phyloP scores from a whole-genome alignment of 169 alveolate species.

The Babesia bovis region DNA sequence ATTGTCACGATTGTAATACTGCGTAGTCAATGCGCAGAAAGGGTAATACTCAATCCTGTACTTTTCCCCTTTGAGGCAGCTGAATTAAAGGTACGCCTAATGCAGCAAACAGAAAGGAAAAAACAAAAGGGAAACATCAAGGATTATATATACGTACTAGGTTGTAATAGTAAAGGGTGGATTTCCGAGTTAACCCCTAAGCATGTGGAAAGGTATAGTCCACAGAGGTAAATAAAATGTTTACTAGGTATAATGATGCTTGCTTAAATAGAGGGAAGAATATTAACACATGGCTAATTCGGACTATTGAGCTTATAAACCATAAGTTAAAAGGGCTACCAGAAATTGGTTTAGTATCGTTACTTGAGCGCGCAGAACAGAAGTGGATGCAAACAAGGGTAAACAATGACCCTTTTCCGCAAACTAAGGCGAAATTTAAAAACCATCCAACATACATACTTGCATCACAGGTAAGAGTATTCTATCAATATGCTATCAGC shows the following conservation, averaged over 20 bases:
- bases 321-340: background rate
- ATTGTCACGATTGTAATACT: slow-evolving; percentile 33
- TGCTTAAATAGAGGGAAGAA: slow-evolving; percentile 14
- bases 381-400: slow-evolving; percentile 28
- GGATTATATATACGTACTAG: slow-evolving; percentile 27
- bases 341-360: background rate
- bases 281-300: slow-evolving; percentile 24
- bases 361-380: slow-evolving; percentile 46
- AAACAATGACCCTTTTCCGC: slow-evolving; percentile 47
- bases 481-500: background rate
- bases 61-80: slow-evolving; percentile 55
- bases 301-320: slow-evolving; percentile 14
- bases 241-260: slow-evolving; percentile 15
- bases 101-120: slow-evolving; percentile 3
- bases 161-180: slow-evolving; percentile 45
- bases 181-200: slow-evolving; percentile 58
- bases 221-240: background rate
- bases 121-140: background rate
- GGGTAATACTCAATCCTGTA: slow-evolving; percentile 20
- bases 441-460: slow-evolving; percentile 58
- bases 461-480: slow-evolving; percentile 47
- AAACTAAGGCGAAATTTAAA: slow-evolving; percentile 13
- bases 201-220: slow-evolving; percentile 33
- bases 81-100: slow-evolving; percentile 8
- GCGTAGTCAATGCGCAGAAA: background rate